Percentiles rank a stretch among this genome's conserved stretches.
These are phyloP conservation scores for Salvia miltiorrhiza DNA, from an alignment of 257 asterid genomes.

Conservation along the genomic window DNA sequence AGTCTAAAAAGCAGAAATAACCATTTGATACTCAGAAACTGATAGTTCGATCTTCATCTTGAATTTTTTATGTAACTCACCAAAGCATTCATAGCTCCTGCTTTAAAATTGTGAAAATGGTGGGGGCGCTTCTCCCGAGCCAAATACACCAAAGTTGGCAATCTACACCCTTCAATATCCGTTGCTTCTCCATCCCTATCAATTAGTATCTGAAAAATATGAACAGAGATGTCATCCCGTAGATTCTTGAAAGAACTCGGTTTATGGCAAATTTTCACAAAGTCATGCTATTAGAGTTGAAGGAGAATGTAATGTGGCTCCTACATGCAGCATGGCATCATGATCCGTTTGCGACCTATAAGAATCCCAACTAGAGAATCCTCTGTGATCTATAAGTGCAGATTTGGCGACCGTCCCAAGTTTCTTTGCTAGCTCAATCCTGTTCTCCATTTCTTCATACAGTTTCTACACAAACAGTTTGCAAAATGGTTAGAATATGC, in stretches of 20 bases:
- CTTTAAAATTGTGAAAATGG: constrained; percentile 87
- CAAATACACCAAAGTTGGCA: constrained; percentile 77
- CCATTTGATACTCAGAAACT: not conserved
- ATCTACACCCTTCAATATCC: constrained; percentile 47
- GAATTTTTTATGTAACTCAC: constrained; percentile 37
- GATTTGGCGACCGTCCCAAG: constrained; percentile 38
- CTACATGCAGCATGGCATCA: constrained; percentile 69
- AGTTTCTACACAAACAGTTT: constrained; percentile 39
- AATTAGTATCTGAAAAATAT: constrained; percentile 40
- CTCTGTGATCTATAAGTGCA: constrained; percentile 34
- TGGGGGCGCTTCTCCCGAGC: constrained; percentile 82
- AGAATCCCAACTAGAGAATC: constrained; percentile 59
- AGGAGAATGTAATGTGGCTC: not conserved
- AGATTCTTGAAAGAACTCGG: not conserved
- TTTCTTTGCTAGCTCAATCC: constrained; percentile 43
- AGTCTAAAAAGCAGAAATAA: not conserved
- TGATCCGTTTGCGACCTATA: constrained; percentile 54
- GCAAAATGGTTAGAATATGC: not conserved
- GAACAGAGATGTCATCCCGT: not conserved
- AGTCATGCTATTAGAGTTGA: not conserved
- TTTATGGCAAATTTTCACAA: not conserved
- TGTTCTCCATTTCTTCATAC: constrained; percentile 61
- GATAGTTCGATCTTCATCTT: too few relatives aligned
- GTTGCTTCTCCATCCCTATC: constrained; percentile 49
- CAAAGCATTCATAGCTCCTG: constrained; percentile 94